phyloP scores from a whole-genome alignment of 495 filamentous ascomycete genomes.

The Talaromyces nanjingensis region DNA sequence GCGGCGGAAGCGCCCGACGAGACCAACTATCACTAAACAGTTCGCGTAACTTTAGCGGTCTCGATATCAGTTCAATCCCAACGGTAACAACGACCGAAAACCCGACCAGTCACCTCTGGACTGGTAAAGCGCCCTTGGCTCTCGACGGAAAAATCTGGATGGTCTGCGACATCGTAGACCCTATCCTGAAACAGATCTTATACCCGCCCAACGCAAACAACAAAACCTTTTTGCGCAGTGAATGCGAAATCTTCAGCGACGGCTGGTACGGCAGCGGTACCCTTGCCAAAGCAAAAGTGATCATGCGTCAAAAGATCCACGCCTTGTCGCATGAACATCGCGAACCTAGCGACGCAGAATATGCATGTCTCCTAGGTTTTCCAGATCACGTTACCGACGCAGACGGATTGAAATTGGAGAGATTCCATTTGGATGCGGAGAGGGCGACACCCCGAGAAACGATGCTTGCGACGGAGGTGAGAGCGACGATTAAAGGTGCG shows the following conservation, averaged over 20 bases:
- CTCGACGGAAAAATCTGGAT: slow-evolving; percentile 85
- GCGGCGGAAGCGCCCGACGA: slow-evolving; percentile 52
- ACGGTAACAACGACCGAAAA: not conserved
- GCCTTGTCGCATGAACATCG: slow-evolving; percentile 33
- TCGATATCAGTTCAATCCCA: slow-evolving; percentile 12
- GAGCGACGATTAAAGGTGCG: slow-evolving; percentile 31
- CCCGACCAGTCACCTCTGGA: slow-evolving; percentile 61
- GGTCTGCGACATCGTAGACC: slow-evolving; percentile 84
- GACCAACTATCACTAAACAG: slow-evolving; percentile 17
- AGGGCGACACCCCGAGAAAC: slow-evolving; percentile 21
- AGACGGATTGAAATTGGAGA: slow-evolving; percentile 13
- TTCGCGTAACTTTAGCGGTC: slow-evolving; percentile 12
- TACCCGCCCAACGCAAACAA: slow-evolving; percentile 15
- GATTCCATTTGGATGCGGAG: slow-evolving; percentile 26
- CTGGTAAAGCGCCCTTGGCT: slow-evolving; percentile 56
- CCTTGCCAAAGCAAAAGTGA: slow-evolving; percentile 68
- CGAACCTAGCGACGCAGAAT: slow-evolving; percentile 44
- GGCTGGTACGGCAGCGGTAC: slow-evolving; percentile 81
- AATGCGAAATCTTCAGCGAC: slow-evolving; percentile 53
- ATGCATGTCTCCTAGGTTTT: slow-evolving; percentile 29
- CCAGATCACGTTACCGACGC: slow-evolving; percentile 35
- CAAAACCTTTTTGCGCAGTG: slow-evolving; percentile 28
- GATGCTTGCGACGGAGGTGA: slow-evolving; percentile 31
- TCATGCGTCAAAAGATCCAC: slow-evolving; percentile 77
- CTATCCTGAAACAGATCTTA: slow-evolving; percentile 41